Evolutionary conservation across 2,329 filamentous ascomycete genomes (phyloP), one percentile per base, ranked within the genome.

Genomic region (Reticulascus tulasneorum): DNA sequence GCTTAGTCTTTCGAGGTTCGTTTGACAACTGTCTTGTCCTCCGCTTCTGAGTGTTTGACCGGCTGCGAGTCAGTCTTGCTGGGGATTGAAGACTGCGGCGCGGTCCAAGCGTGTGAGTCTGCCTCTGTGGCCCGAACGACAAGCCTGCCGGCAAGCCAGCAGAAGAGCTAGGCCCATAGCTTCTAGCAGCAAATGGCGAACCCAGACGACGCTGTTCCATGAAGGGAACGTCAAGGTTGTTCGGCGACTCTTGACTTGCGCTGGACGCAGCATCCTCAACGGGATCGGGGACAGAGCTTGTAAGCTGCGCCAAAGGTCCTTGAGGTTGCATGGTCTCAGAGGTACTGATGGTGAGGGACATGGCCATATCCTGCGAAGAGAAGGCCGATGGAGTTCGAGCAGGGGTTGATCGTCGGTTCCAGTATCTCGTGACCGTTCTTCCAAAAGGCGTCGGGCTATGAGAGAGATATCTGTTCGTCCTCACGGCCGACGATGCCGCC

Each of bases 301-400:
- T 71, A 26, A 83, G 65, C 47, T 76, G 74, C 3, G 79, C 78
- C 36, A 84, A 51, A 9, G 78, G 76, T 4, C 77, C 79, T 35
- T 75, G 63, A 0, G 71, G 73, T 47, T 82, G 74, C 80, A 84
- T 84, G 3, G 71, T 71, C 26, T 81, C 76, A 2, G 79, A 71
- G 2, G 79, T 83, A 59, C 76, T 80, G 20, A 82, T 61, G 2
- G 71, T 67, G 34, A 84, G 64, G 9, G 80, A 84, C 50, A 82
- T 61, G 26, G 72, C 68, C 69, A 84, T 80, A 44, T 82, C 79
- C 25, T 73, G 69, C 9, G 71, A 73, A 2, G 69, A 76, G 51
- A 83, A 83, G 9, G 73, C 59, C 2, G 69, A 69, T 5, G 63
- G 41, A 3, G 66, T 64, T 20, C 63, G 64, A 16, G 60, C 63